Percentiles rank a stretch among this genome's conserved stretches.
Conservation (phyloP, 1,284 basidiomycete genomes). For the Puccinia triticina region DNA sequence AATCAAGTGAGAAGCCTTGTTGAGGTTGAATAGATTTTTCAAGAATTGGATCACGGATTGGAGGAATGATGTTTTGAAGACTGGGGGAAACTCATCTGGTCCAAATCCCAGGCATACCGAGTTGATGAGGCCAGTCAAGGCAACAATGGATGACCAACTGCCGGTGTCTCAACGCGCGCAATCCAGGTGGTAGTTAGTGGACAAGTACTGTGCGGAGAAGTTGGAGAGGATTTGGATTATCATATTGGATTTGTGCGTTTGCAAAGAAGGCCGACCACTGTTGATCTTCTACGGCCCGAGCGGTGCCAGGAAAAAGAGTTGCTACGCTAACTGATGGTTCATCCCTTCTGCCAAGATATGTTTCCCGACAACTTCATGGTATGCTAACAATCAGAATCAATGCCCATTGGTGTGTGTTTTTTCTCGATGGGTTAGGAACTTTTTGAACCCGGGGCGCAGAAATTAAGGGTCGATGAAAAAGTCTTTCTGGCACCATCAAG, state of each 20-base stretch:
- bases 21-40: too few species aligned
- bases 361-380: not conserved
- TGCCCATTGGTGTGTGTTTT: slow-evolving; percentile 40
- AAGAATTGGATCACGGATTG: too few species aligned
- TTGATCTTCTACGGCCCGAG: slow-evolving; percentile 96
- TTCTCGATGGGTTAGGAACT: slow-evolving; percentile 78
- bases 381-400: not conserved
- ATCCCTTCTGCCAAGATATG: not conserved
- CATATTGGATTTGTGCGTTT: slow-evolving; percentile 55
- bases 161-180: not conserved
- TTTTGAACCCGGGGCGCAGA: slow-evolving; percentile 89
- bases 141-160: too few species aligned
- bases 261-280: slow-evolving; percentile 77
- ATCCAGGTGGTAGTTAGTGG: slow-evolving; percentile 48
- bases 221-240: slow-evolving; percentile 43
- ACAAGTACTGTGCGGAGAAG: slow-evolving; percentile 42
- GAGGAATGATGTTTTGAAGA: too few species aligned
- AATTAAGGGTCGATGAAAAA: slow-evolving; percentile 97
- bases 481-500: slow-evolving; percentile 93
- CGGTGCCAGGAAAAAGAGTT: slow-evolving; percentile 96
- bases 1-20: too few species aligned
- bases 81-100: too few species aligned
- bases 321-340: slow-evolving; percentile 39
- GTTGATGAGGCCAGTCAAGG: too few species aligned
- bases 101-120: too few species aligned